Evolutionary conservation across 495 filamentous ascomycete genomes (phyloP), one percentile per base, ranked within the genome.

Genomic region (Aspergillus sclerotiicarbonarius): DNA sequence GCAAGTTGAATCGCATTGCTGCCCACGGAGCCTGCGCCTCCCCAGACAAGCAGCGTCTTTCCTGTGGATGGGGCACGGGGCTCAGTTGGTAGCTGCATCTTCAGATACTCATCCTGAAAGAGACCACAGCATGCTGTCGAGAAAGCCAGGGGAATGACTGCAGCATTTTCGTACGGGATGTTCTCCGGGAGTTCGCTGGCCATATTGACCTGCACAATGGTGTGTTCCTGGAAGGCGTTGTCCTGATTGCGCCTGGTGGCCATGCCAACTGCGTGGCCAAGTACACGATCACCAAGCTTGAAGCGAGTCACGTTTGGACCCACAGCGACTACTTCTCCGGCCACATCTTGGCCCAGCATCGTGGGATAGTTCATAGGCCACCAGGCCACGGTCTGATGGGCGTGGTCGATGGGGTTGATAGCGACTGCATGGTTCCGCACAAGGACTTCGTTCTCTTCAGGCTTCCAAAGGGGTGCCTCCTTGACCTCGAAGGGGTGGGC

Each of bases 1-100:
- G 82, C 83, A 19, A 87, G 78, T 63, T 89, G 87, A 54, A 88
- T 85, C 0, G 81, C 82, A 53, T 78, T 80, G 64, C 75, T 71
- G 9, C 87, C 87, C 6, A 88, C 81, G 31, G 79, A 81, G 2
- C 76, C 75, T 5, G 80, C 75, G 32, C 84, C 86, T 30, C 85
- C 85, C 79, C 84, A 88, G 52, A 87, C 65, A 1, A 87, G 64
- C 0, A 89, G 44, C 1, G 66, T 70, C 52, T 82, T 62, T 2
- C 68, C 74, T 0, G 59, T 72, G 0, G 31, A 1, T 0, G 41
- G 2, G 1, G 72, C 58, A 6, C 67, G 63, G 0, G 64, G 65
- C 20, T 41, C 58, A 21, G 67, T 62, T 0, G 79, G 81, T 10
- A 60, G 55, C 0, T 71, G 51, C 7, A 83, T 71, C 4, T 62